Evolutionary conservation across 257 asterid genomes (phyloP).

Genomic region (Fraxinus quadrangulata): DNA sequence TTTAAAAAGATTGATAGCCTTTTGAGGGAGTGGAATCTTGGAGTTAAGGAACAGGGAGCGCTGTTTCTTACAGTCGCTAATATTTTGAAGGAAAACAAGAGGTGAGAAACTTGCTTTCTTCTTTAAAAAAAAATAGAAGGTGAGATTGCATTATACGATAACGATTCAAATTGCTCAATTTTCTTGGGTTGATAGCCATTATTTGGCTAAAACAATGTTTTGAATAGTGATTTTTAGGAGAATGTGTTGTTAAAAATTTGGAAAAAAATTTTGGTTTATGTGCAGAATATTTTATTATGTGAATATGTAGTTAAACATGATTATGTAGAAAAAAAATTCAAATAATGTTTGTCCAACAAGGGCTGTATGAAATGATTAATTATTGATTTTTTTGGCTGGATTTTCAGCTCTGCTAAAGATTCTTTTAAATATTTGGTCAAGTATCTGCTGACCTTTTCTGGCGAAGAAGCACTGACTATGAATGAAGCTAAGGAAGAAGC

Average conservation of each 20-base stretch:
- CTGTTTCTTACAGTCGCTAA: constrained; percentile 73
- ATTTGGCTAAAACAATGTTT: too few species aligned
- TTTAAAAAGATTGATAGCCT: constrained; percentile 71
- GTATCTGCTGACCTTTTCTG: constrained; percentile 84
- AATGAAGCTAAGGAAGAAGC: constrained; percentile 92
- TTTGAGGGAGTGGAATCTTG: constrained; percentile 83
- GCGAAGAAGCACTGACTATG: constrained; percentile 59
- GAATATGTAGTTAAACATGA: too few species aligned
- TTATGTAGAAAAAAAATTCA: too few species aligned
- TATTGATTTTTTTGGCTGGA: constrained; percentile 21
- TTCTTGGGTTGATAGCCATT: neutral
- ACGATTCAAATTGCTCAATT: neutral
- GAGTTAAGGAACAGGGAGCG: constrained; percentile 74
- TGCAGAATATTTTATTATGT: too few species aligned
- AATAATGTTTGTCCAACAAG: too few species aligned
- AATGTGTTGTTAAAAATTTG: too few species aligned
- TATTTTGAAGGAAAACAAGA: constrained; percentile 64
- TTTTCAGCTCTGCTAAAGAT: constrained; percentile 70
- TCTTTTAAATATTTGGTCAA: constrained; percentile 75
- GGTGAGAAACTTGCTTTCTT: constrained; percentile 47
- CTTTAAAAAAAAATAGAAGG: constrained; percentile 63
- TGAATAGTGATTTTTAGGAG: too few species aligned
- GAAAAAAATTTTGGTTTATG: too few species aligned
- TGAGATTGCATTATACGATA: too few species aligned
- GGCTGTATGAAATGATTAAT: neutral